These are phyloP conservation scores for Cercospora janseana DNA, from an alignment of 2,329 filamentous ascomycete species.

Conservation along the genomic window DNA sequence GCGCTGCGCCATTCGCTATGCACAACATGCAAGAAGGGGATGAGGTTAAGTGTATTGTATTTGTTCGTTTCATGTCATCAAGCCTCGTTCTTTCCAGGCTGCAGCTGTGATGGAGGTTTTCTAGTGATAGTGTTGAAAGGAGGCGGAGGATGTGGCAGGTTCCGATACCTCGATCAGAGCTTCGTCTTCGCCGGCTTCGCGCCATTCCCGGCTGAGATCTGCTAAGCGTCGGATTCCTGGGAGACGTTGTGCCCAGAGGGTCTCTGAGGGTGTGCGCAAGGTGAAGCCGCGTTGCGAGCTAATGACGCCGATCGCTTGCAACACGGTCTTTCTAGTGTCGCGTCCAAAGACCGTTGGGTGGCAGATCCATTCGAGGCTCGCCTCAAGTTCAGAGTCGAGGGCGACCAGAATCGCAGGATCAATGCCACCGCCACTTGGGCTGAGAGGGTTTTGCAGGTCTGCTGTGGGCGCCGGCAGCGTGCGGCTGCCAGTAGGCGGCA, in stretches of 20 bases:
- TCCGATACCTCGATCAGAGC: constrained; percentile 22
- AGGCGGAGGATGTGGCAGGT: constrained; percentile 11
- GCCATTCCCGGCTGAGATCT: constrained; percentile 85
- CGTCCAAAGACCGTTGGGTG: constrained; percentile 93
- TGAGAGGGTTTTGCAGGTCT: constrained; percentile 47
- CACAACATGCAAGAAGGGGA: background rate
- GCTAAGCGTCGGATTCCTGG: constrained; percentile 76
- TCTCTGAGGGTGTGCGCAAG: constrained; percentile 85
- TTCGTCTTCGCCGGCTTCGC: constrained; percentile 59
- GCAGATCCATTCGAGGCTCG: constrained; percentile 93
- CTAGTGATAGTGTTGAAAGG: constrained; percentile 7
- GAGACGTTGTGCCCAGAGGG: constrained; percentile 82
- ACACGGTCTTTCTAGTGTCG: constrained; percentile 89
- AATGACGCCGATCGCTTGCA: constrained; percentile 95
- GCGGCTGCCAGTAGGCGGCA: constrained; percentile 29
- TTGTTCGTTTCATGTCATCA: constrained; percentile 8
- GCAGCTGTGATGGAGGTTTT: constrained; percentile 3
- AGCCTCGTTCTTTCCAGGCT: background rate
- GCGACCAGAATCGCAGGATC: constrained; percentile 78
- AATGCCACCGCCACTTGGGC: constrained; percentile 65
- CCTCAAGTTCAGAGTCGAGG: constrained; percentile 85
- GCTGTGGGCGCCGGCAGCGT: constrained; percentile 42
- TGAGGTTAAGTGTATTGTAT: constrained; percentile 1
- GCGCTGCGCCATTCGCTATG: background rate
- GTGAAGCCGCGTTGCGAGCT: constrained; percentile 92